Conservation (phyloP, 257 asterid genomes). For the Eucommia ulmoides region DNA sequence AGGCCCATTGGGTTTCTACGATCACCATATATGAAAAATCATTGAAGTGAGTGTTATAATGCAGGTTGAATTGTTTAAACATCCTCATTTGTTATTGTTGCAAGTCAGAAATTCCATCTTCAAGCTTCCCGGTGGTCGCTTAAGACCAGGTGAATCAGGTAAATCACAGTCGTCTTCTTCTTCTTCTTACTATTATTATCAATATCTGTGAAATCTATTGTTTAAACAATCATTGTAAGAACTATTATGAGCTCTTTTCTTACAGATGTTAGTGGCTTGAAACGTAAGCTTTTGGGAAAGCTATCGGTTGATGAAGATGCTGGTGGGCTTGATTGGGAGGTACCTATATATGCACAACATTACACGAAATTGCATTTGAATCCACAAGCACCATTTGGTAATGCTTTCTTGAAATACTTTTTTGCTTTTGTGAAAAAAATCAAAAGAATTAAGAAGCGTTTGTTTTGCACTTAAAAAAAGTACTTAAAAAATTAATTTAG, state of each 20-base stretch:
- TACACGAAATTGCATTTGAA: no score
- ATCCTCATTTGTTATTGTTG: conserved; percentile 74
- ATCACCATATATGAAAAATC: no score
- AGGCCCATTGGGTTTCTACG: no score
- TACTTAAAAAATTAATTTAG: no score
- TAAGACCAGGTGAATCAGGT: conserved; percentile 86
- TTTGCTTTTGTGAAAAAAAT: no score
- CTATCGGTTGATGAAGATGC: conserved; percentile 44
- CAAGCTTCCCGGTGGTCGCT: conserved; percentile 86
- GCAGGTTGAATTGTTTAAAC: conserved; percentile 82
- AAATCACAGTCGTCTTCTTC: conserved; percentile 3
- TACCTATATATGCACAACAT: conserved; percentile 12
- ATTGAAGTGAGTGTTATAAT: no score
- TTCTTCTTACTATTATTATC: no score
- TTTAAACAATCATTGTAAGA: no score
- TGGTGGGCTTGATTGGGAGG: conserved; percentile 70
- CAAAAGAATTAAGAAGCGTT: no score
- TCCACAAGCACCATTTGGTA: background rate
- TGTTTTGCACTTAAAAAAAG: no score
- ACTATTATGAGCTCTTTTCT: conserved; percentile 2
- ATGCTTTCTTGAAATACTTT: no score
- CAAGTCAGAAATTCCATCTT: conserved; percentile 56
- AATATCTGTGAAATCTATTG: no score
- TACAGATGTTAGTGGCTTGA: conserved; percentile 66
- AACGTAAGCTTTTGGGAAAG: conserved; percentile 76